Evolutionary conservation across 1,284 basidiomycete genomes (phyloP), one percentile per base, ranked within the genome.

Genomic region (Apiotrichum montevideense): DNA sequence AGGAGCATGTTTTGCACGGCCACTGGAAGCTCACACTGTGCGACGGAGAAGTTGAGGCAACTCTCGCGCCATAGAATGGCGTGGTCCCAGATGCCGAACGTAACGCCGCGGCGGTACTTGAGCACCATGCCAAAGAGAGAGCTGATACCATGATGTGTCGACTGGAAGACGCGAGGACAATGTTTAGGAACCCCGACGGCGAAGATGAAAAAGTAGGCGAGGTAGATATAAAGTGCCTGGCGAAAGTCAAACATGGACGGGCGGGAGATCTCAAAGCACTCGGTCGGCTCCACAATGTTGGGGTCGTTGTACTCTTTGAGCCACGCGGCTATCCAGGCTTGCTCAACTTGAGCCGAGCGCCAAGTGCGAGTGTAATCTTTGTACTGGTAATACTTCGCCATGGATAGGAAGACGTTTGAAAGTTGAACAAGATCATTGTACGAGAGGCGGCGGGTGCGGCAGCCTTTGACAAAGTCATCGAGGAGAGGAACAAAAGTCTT

Each of bases 141-240:
- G 13, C 44, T 46, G 47, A 55, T 47, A 9, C 49, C 52, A 43
- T 58, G 57, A 41, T 58, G 57, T 13, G 57, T 55, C 9, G 48
- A 43, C 51, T 58, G 57, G 53, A 58, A 55, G n/a, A 58, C 53
- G 35, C 51, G 53, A 10, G 57, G 57, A 46, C 52, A 55, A 11
- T 21, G 49, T 13, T 58, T 41, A n/a, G 57, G 57, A 13, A 58
- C 40, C 3, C 53, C 49, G 15, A 58, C 49, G 13, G 57, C 35
- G 34, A 58, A 58, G 57, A 58, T 58, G 57, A 58, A 58, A 40
- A 58, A 52, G 51, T 52, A 54, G 1, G 57, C 53, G 37, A 51
- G 54, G 46, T 51, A 58, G 37, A 54, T 48, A 46, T 52, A 51
- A 40, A 58, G 57, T 29, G 57, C 52, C 46, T 58, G 52, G 35